Conservation (phyloP, 1,139 yeast species). For the Williopsis jadinii region DNA sequence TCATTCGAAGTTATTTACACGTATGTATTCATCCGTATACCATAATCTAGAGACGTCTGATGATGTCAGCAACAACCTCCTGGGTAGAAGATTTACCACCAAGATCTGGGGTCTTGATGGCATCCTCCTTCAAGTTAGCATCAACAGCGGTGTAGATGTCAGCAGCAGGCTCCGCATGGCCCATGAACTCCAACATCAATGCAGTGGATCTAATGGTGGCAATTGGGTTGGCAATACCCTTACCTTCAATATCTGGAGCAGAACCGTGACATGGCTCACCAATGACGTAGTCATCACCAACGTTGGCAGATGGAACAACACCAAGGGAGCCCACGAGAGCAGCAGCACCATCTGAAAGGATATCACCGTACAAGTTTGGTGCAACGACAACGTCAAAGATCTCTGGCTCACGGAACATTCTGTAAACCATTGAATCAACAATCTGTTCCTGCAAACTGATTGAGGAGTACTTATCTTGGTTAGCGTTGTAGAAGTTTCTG, state of each 20-base stretch:
- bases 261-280: conserved; percentile 99
- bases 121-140: conserved; percentile 77
- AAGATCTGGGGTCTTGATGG: conserved; percentile 85
- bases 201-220: conserved; percentile 98
- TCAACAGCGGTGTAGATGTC: conserved; percentile 92
- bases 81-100: conserved; percentile 87
- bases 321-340: conserved; percentile 97
- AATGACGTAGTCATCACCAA: conserved; percentile 90
- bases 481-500: conserved; percentile 65
- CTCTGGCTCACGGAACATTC: conserved; percentile 97
- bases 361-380: conserved; percentile 96
- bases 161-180: conserved; percentile 84
- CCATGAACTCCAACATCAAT: conserved; percentile 94
- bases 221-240: conserved; percentile 90
- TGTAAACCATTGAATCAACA: conserved; percentile 98
- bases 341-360: conserved; percentile 97
- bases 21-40: too few species aligned
- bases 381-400: conserved; percentile 97
- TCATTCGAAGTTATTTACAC: too few species aligned
- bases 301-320: conserved; percentile 97
- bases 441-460: conserved; percentile 86
- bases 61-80: conserved; percentile 77
- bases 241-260: conserved; percentile 97
- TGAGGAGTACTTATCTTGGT: conserved; percentile 47
- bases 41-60: conserved; percentile 40